These are phyloP conservation scores for Zoysia japonica DNA, from an alignment of 176 grass and related monocot genomes.

Conservation along the genomic window DNA sequence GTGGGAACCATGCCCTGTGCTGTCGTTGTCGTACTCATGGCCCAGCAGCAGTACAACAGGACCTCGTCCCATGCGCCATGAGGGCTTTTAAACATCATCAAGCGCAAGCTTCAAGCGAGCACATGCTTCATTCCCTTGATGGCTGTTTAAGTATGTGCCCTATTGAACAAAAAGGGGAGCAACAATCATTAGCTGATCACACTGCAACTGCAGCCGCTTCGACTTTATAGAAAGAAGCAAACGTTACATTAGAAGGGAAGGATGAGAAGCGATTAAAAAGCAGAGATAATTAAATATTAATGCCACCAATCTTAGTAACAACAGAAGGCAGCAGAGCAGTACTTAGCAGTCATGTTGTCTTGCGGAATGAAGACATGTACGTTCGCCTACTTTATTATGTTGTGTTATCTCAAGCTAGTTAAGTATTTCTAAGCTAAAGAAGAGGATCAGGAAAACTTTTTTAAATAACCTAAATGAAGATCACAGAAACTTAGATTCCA, in stretches of 20 bases:
- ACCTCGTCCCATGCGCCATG: slow-evolving; percentile 55
- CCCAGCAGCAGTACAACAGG: slow-evolving; percentile 21
- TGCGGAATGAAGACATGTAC: background rate
- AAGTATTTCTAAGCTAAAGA: background rate
- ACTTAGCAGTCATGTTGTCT: background rate
- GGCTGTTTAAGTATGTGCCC: slow-evolving; percentile 47
- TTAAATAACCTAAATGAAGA: slow-evolving; percentile 18
- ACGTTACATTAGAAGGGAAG: slow-evolving; percentile 11
- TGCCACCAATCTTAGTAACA: background rate
- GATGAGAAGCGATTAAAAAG: background rate
- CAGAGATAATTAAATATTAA: background rate
- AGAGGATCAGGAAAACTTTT: background rate
- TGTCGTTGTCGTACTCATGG: slow-evolving; percentile 39
- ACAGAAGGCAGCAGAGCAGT: background rate
- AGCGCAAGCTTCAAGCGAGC: slow-evolving; percentile 31
- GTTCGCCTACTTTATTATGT: background rate
- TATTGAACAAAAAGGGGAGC: slow-evolving; percentile 31
- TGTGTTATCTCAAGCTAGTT: slow-evolving; percentile 22
- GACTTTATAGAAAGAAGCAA: slow-evolving; percentile 48
- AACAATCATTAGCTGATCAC: slow-evolving; percentile 65
- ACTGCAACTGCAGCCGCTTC: slow-evolving; percentile 13
- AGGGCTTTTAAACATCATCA: slow-evolving; percentile 57
- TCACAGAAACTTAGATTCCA: slow-evolving; percentile 15
- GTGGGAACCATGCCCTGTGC: slow-evolving; percentile 1
- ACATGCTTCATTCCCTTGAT: slow-evolving; percentile 51